Evolutionary conservation across 352 stramenopile species (phyloP), one percentile per base, ranked within the genome.

Genomic region (Pilasporangium apinafurcum): DNA sequence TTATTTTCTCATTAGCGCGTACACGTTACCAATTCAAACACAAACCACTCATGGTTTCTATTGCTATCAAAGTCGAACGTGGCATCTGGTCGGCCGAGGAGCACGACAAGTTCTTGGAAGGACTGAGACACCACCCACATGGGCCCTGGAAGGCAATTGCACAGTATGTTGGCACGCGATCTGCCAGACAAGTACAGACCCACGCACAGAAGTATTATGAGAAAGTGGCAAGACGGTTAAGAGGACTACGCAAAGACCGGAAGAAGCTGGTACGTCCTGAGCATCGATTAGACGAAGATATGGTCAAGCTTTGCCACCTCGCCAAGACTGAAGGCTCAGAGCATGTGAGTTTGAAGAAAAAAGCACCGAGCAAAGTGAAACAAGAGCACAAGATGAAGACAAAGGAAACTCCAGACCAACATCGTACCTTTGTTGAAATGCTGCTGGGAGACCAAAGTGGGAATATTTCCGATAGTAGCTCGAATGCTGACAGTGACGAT

Each of bases 171-270:
- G 47, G 56, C 31, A 72, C 62, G 10, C 48, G 75, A 21, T 81
- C 69, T 27, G 48, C 71, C 4, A 58, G 75, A 5, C 75, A 87
- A 50, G 72, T 84, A 46, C 75, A 87, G 53, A 85, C 68, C 9
- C 60, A 69, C 37, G 56, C 56, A 3, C 55, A 69, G 38, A 69
- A 69, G 46, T 87, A 87, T 53, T 78, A 82, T 49, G 75, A 87
- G 47, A 87, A 87, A 57, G 76, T 87, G 38, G 65, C 71, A 46
- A 62, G 75, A 3, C 56, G 69, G 17, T 53, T 84, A 41, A 71
- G 75, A 8, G 69, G 75, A 0, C 53, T 87, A 2, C 71, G 74
- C 44, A 79, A 81, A 37, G 70, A 83, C 20, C 71, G 62, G 52
- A 83, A 69, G 50, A 76, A 53, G 22, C 68, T 63, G 53, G 59